These are phyloP conservation scores for Anthoceros angustus DNA, from an alignment of 225 moss, liverwort and hornwort genomes.

Conservation along the genomic window DNA sequence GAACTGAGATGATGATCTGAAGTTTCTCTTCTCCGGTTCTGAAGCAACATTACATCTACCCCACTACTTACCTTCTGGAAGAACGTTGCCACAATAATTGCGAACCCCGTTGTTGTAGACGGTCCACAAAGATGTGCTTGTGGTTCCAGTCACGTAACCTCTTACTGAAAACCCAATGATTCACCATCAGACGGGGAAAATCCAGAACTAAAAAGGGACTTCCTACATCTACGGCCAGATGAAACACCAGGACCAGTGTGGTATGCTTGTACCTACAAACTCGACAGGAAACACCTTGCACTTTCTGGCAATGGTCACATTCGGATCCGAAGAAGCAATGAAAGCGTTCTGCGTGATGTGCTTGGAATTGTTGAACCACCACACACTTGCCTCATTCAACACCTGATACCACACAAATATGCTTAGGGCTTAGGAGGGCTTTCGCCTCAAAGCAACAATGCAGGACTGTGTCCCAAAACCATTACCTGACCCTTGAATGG, in stretches of 20 bases:
- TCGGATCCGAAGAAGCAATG: constrained; percentile 69
- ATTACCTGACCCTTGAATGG: constrained; percentile 93
- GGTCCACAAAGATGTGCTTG: constrained; percentile 93
- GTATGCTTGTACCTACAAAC: constrained; percentile 50
- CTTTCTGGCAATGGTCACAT: constrained; percentile 87
- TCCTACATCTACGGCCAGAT: neutral
- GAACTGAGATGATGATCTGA: neutral
- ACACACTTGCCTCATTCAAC: constrained; percentile 81
- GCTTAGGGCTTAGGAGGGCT: no score
- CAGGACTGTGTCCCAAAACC: constrained; percentile 2
- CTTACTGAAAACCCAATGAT: constrained; percentile 16
- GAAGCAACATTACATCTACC: neutral
- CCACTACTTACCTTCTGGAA: constrained; percentile 47
- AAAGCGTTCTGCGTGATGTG: constrained; percentile 81
- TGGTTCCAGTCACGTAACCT: constrained; percentile 96
- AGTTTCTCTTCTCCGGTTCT: neutral
- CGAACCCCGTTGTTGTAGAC: constrained; percentile 63
- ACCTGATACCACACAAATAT: constrained; percentile 28
- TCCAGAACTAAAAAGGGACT: neutral
- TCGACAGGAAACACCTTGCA: constrained; percentile 90
- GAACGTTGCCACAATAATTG: constrained; percentile 85
- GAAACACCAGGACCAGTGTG: neutral
- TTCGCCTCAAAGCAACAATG: no score
- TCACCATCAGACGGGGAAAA: neutral
- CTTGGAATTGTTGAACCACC: constrained; percentile 75